Percentiles rank a stretch among this genome's conserved stretches.
Conservation (phyloP, 2,329 filamentous ascomycete genomes). For the Pezicula carpinea region DNA sequence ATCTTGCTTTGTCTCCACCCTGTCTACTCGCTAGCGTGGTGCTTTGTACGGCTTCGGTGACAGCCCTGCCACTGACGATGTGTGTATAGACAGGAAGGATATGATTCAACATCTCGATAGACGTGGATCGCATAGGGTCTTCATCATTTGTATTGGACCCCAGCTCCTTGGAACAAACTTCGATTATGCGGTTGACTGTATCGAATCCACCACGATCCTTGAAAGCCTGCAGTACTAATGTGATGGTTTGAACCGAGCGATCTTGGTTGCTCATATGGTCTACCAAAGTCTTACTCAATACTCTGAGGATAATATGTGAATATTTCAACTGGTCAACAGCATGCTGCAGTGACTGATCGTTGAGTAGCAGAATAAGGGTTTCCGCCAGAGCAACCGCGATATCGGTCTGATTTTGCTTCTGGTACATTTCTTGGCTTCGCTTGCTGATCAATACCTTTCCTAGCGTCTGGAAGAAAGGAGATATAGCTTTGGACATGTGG, state of each 20-base stretch:
- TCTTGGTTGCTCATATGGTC: constrained; percentile 47
- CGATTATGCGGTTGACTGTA: constrained; percentile 66
- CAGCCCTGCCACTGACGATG: constrained; percentile 71
- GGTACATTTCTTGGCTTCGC: constrained; percentile 62
- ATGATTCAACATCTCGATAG: constrained; percentile 37
- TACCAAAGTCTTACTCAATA: constrained; percentile 72
- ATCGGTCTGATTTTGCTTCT: constrained; percentile 46
- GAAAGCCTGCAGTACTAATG: constrained; percentile 81
- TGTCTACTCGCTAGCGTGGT: constrained; percentile 44
- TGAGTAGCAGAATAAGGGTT: constrained; percentile 64
- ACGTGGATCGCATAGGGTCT: constrained; percentile 37
- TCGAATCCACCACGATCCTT: constrained; percentile 75
- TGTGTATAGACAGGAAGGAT: constrained; percentile 78
- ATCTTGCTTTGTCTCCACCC: constrained; percentile 49
- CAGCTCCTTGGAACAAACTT: constrained; percentile 59
- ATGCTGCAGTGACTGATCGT: constrained; percentile 34
- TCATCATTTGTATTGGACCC: constrained; percentile 33
- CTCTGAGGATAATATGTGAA: constrained; percentile 75
- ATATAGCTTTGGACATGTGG: constrained; percentile 73
- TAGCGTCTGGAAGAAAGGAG: constrained; percentile 78
- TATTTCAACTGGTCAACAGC: constrained; percentile 68
- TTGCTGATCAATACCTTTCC: constrained; percentile 77
- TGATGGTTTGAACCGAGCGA: constrained; percentile 49
- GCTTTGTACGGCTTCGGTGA: constrained; percentile 70
- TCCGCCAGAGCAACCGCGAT: constrained; percentile 65